Percentiles rank a stretch among this genome's conserved stretches.
Conservation (phyloP, 495 filamentous ascomycete species). For the Lichina pygmaea region DNA sequence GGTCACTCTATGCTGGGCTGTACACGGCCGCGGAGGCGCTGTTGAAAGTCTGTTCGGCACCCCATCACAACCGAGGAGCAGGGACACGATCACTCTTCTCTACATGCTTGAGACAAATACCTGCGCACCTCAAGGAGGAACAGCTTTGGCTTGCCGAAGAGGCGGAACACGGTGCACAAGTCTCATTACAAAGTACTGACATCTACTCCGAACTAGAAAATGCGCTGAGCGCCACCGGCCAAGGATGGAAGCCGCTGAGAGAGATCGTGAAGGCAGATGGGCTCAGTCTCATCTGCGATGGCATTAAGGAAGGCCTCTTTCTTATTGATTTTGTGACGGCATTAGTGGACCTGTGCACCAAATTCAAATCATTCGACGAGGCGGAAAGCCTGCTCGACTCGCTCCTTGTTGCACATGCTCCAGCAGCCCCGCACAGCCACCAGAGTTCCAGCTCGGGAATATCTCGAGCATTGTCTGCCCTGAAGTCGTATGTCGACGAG, state of each 20-base stretch:
- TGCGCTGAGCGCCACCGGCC: constrained; percentile 20
- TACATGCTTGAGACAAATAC: constrained; percentile 1
- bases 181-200: not conserved
- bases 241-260: constrained; percentile 38
- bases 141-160: not conserved
- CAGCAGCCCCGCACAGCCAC: not conserved
- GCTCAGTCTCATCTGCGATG: constrained; percentile 26
- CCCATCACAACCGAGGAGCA: not conserved
- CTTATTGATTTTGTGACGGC: constrained; percentile 13
- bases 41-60: not conserved
- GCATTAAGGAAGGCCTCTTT: constrained; percentile 22
- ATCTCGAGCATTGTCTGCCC: not conserved
- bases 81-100: constrained; percentile 2
- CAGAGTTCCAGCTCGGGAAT: not conserved
- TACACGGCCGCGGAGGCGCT: not conserved
- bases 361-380: constrained; percentile 14
- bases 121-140: not conserved
- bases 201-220: constrained; percentile 41
- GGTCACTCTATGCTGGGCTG: constrained; percentile 1
- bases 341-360: constrained; percentile 17
- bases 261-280: constrained; percentile 40
- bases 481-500: constrained; percentile 6
- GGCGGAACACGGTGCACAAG: not conserved
- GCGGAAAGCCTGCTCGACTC: constrained; percentile 14
- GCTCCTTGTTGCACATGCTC: constrained; percentile 1